These are phyloP conservation scores for Bassia scoparia DNA, from an alignment of 148 eudicot species.

Conservation along the genomic window DNA sequence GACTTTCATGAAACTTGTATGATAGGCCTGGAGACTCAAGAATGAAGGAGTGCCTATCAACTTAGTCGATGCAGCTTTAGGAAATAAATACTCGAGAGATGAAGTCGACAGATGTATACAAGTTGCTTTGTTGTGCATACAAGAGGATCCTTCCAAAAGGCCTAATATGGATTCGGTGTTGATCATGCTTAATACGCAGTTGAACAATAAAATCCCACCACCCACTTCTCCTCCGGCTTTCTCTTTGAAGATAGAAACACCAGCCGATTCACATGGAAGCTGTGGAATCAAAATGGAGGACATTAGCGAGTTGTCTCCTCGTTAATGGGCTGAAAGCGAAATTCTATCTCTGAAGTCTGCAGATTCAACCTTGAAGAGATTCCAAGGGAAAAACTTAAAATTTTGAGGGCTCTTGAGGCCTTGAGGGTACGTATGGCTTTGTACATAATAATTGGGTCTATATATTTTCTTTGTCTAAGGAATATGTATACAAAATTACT, in stretches of 20 bases:
- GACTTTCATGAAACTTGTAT: not conserved
- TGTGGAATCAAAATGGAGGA: slow-evolving; percentile 1
- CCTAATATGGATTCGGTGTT: slow-evolving; percentile 29
- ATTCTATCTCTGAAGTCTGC: too few species aligned
- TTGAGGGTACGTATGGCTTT: too few species aligned
- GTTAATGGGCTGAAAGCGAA: too few species aligned
- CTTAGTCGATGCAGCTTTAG: slow-evolving; percentile 20
- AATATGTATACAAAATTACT: too few species aligned
- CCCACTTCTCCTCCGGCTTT: slow-evolving; percentile 16
- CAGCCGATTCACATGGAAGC: slow-evolving; percentile 2
- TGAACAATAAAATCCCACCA: not conserved
- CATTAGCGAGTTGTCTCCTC: slow-evolving; percentile 22
- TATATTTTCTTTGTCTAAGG: too few species aligned
- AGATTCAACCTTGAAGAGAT: too few species aligned
- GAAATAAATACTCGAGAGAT: not conserved
- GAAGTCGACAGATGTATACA: slow-evolving; percentile 25
- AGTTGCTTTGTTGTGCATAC: slow-evolving; percentile 14
- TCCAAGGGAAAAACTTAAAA: too few species aligned
- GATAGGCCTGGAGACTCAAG: slow-evolving; percentile 28
- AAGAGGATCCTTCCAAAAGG: slow-evolving; percentile 28
- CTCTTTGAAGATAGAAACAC: not conserved
- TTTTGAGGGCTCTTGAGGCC: too few species aligned
- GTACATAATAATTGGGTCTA: too few species aligned
- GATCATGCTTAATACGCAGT: slow-evolving; percentile 21
- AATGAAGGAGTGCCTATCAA: not conserved